Evolutionary conservation across 1,139 yeast genomes (phyloP), one percentile per base, ranked within the genome.

Genomic region (Magnusiomyces ingens): DNA sequence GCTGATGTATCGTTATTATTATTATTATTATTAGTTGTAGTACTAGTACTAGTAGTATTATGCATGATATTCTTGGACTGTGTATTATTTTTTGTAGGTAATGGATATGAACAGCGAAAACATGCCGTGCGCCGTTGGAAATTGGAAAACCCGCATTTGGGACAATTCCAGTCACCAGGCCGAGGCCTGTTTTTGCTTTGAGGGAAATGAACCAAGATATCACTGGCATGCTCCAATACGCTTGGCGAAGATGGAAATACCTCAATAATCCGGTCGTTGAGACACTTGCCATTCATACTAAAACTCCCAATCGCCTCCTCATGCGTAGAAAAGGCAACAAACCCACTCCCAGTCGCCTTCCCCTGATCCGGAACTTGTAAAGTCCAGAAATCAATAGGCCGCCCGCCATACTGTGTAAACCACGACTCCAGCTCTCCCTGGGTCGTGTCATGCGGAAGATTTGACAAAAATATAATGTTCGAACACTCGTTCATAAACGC

Each of bases 141-240:
- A 67, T 91, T 91, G 41, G 95, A 86, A 66, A 91, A 91, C 0
- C 97, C 96, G 74, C 98, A 91, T 5, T 93, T 84, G 17, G 96
- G 96, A 70, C 98, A 91, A 6, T 88, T 87, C 98, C 98, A 91
- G 66, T 91, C 98, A 22, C 98, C 98, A 0, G 97, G 97, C 64
- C 98, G 77, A 22, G 96, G 96, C 62, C 95, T 78, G 67, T 90
- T 90, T 64, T 90, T 90, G 50, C 88, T 83, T 26, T 90, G 84
- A 13, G 96, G 96, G 69, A 91, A 90, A 10, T 95, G 88, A 0
- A 88, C 77, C 55, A 91, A 73, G 51, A 90, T 78, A 44, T 85
- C 95, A 59, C 81, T 84, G 0, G 96, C 96, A 57, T 81, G 78
- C 60, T 88, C 96, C 53, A 91, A 73, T 1, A 91, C 87, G 45